Percentiles rank a stretch among this genome's conserved stretches.
These are phyloP conservation scores for Annulohypoxylon maeteangense DNA, from an alignment of 495 filamentous ascomycete genomes.

Conservation along the genomic window DNA sequence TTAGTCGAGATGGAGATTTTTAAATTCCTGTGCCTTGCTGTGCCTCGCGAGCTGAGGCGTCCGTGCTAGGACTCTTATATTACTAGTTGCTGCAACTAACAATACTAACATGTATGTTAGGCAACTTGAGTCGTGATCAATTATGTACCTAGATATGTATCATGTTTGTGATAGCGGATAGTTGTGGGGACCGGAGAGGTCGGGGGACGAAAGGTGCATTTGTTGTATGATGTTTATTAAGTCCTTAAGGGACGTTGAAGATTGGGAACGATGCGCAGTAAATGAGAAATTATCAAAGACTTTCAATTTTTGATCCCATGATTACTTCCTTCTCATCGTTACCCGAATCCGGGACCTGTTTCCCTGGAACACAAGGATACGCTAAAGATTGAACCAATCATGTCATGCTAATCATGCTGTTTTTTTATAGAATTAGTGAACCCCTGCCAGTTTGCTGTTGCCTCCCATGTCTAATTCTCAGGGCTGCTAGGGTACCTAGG, in stretches of 20 bases:
- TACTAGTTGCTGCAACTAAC: constrained; percentile 33
- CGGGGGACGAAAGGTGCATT: constrained; percentile 10
- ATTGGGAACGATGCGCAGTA: neutral
- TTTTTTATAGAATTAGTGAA: constrained; percentile 33
- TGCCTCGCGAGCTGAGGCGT: constrained; percentile 30
- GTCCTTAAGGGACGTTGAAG: neutral
- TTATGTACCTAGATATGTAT: constrained; percentile 29
- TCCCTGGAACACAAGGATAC: constrained; percentile 27
- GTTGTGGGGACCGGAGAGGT: constrained; percentile 26
- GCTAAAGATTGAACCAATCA: constrained; percentile 30
- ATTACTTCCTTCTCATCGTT: constrained; percentile 28
- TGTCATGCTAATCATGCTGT: constrained; percentile 4
- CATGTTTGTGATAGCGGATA: constrained; percentile 35
- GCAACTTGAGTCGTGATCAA: constrained; percentile 23
- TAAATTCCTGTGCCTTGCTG: constrained; percentile 19
- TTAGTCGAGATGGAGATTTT: constrained; percentile 16
- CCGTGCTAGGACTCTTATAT: constrained; percentile 29
- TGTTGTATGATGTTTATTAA: neutral
- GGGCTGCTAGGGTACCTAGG: neutral
- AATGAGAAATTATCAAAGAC: neutral
- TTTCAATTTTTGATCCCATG: constrained; percentile 35
- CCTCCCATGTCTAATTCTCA: constrained; percentile 5
- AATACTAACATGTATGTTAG: neutral
- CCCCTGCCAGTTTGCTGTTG: constrained; percentile 25
- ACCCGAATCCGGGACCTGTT: constrained; percentile 27